Percentiles rank a stretch among this genome's conserved stretches.
Conservation (phyloP, 2,329 filamentous ascomycete genomes). For the Microascus cirrosus region DNA sequence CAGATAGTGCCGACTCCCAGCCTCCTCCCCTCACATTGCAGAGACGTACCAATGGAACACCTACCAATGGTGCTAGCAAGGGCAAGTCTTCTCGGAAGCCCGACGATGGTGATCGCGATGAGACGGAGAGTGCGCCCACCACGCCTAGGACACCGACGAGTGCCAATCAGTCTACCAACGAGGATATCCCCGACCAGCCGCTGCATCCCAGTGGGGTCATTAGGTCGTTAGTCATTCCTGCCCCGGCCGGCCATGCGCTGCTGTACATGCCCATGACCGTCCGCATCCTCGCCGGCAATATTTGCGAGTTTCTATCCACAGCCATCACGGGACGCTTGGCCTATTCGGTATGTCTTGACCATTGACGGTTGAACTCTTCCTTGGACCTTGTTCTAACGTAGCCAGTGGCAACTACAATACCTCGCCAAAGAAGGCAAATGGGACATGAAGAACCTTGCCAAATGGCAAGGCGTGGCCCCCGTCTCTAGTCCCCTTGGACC, state of each 20-base stretch:
- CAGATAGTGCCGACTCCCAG: not conserved
- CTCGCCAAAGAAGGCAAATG: slow-evolving; percentile 87
- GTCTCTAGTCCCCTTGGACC: slow-evolving; percentile 66
- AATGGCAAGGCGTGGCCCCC: slow-evolving; percentile 73
- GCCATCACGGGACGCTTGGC: slow-evolving; percentile 58
- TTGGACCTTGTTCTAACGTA: slow-evolving; percentile 28
- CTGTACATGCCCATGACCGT: slow-evolving; percentile 69
- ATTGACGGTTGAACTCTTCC: not conserved
- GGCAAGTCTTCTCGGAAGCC: not conserved
- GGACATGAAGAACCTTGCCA: slow-evolving; percentile 92
- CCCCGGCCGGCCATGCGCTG: slow-evolving; percentile 72
- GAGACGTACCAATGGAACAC: not conserved
- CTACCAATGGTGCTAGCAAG: not conserved
- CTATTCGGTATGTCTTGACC: slow-evolving; percentile 2
- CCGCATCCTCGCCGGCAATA: slow-evolving; percentile 66
- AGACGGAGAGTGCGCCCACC: slow-evolving; percentile 4
- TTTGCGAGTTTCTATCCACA: slow-evolving; percentile 68
- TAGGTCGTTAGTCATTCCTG: slow-evolving; percentile 59
- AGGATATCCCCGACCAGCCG: slow-evolving; percentile 34
- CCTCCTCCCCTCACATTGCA: not conserved
- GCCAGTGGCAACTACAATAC: slow-evolving; percentile 87
- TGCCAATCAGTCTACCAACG: slow-evolving; percentile 1
- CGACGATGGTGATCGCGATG: not conserved
- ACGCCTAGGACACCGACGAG: slow-evolving; percentile 2
- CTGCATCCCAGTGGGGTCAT: slow-evolving; percentile 42